Evolutionary conservation across 495 filamentous ascomycete genomes (phyloP).

Genomic region (Tirmania nivea): DNA sequence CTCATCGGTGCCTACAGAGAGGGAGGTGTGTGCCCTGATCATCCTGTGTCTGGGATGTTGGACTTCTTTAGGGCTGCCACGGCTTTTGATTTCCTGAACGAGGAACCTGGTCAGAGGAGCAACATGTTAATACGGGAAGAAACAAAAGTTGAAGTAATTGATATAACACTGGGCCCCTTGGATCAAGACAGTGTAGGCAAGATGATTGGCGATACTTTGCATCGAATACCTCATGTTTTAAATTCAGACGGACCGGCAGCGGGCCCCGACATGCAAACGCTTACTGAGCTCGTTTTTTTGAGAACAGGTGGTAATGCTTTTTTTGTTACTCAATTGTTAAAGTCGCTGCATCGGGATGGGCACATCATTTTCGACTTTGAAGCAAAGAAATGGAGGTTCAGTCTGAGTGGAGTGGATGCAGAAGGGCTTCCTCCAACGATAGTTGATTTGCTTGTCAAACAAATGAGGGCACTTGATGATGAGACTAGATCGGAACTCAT

Average conservation of each 20-base stretch:
- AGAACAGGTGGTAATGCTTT: conserved; percentile 19
- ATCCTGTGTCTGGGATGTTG: conserved; percentile 16
- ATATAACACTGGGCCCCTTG: conserved; percentile 15
- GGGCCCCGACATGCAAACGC: conserved; percentile 17
- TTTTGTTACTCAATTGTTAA: conserved; percentile 18
- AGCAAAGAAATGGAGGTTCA: conserved; percentile 18
- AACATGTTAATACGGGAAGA: neutral
- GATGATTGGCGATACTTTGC: conserved; percentile 18
- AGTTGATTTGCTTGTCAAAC: conserved; percentile 18
- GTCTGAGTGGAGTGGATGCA: conserved; percentile 17
- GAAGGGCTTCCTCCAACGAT: conserved; percentile 17
- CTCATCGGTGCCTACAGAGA: conserved; percentile 19
- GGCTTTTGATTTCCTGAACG: neutral
- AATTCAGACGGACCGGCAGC: conserved; percentile 8
- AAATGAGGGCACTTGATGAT: conserved; percentile 15
- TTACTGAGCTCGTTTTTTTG: conserved; percentile 16
- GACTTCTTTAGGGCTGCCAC: conserved; percentile 9
- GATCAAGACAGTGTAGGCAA: conserved; percentile 15
- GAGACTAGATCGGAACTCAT: conserved; percentile 18
- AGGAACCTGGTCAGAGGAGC: neutral
- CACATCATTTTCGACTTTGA: conserved; percentile 18
- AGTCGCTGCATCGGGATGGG: conserved; percentile 15
- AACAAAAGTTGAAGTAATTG: conserved; percentile 15
- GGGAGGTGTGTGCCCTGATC: conserved; percentile 15
- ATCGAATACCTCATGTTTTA: conserved; percentile 2